phyloP scores from a whole-genome alignment of 257 asterid genomes.

The Rehmannia glutinosa region DNA sequence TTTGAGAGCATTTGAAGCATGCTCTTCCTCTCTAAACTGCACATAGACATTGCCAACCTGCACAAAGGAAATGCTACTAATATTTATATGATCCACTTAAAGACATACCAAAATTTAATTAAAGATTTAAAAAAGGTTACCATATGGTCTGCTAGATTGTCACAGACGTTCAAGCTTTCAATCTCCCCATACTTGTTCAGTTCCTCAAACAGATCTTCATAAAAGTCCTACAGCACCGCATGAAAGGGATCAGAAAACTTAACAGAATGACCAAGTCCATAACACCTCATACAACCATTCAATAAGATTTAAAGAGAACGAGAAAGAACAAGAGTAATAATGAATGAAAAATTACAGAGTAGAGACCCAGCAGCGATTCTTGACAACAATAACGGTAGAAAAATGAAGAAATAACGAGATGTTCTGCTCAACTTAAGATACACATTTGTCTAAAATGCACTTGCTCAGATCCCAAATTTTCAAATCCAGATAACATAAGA shows the following conservation, averaged over 20 bases:
- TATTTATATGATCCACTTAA: neutral
- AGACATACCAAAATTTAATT: neutral
- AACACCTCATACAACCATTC: neutral
- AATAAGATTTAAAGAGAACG: neutral
- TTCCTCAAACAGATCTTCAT: constrained; percentile 93
- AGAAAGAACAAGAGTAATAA: too few relatives aligned
- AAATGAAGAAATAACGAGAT: neutral
- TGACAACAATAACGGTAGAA: too few relatives aligned
- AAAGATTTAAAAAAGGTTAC: constrained; percentile 31
- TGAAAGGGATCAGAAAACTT: neutral
- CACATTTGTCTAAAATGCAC: neutral
- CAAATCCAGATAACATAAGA: neutral
- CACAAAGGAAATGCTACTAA: constrained; percentile 6
- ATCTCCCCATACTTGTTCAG: constrained; percentile 85
- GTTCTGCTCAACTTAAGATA: neutral
- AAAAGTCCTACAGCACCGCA: constrained; percentile 63
- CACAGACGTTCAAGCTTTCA: constrained; percentile 87
- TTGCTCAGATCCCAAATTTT: neutral
- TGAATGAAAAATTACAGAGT: too few relatives aligned
- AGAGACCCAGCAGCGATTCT: too few relatives aligned
- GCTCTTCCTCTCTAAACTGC: constrained; percentile 95
- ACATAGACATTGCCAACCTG: constrained; percentile 99
- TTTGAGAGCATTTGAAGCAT: constrained; percentile 83
- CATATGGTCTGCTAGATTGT: constrained; percentile 97
- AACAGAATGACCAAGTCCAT: neutral